phyloP scores from a whole-genome alignment of 2,329 filamentous ascomycete genomes.

The Microsporum canis region DNA sequence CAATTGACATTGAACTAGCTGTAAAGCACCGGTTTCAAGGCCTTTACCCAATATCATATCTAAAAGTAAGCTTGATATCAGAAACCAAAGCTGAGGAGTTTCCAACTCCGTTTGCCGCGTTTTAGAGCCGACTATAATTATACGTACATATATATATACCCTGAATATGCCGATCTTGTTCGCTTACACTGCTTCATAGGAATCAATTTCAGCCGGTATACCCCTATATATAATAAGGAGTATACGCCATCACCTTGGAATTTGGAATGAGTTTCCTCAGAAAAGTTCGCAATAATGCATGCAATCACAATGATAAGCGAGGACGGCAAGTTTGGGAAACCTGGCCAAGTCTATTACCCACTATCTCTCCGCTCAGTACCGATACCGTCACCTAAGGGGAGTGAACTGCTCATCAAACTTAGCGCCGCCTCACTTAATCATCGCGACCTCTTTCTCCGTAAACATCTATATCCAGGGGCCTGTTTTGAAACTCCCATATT shows the following conservation, averaged over 20 bases:
- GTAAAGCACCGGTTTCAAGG: not conserved
- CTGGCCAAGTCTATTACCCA: slow-evolving; percentile 64
- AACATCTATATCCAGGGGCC: slow-evolving; percentile 78
- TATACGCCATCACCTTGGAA: not conserved
- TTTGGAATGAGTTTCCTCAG: not conserved
- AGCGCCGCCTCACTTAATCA: slow-evolving; percentile 81
- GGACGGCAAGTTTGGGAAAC: slow-evolving; percentile 57
- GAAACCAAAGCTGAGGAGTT: not conserved
- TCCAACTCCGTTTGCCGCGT: not conserved
- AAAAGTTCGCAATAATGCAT: slow-evolving; percentile 19
- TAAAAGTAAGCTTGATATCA: not conserved
- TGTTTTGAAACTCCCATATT: slow-evolving; percentile 69
- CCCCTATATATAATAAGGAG: not conserved
- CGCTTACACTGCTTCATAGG: not conserved
- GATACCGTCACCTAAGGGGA: slow-evolving; percentile 50
- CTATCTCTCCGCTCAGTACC: slow-evolving; percentile 48
- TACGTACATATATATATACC: not conserved
- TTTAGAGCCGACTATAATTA: not conserved
- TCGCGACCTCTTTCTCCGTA: slow-evolving; percentile 86
- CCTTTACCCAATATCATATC: not conserved
- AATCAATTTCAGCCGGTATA: not conserved
- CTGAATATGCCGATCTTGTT: not conserved
- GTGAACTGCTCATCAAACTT: slow-evolving; percentile 64
- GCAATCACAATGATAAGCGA: slow-evolving; percentile 38
- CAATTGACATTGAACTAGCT: not conserved